These are phyloP conservation scores for Phytopythium chamaehyphon DNA, from an alignment of 352 stramenopile genomes.

Conservation along the genomic window DNA sequence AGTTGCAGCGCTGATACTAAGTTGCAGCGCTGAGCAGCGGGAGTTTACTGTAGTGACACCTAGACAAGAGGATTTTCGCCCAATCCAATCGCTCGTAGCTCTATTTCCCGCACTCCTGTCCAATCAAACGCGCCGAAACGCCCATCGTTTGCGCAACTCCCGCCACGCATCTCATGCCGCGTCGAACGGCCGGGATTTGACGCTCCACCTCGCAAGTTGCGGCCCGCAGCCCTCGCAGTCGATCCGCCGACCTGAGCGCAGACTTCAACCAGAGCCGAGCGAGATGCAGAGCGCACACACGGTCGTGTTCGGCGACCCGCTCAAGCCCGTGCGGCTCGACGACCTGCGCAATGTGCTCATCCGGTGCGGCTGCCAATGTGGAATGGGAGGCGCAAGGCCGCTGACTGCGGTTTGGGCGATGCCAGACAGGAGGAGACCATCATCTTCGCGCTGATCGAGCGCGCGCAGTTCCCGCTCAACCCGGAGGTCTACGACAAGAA, in stretches of 20 bases:
- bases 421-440: conserved; percentile 96
- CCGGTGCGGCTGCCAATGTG: conserved; percentile 26
- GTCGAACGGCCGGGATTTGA: too few species aligned
- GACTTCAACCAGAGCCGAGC: neutral
- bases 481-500: conserved; percentile 92
- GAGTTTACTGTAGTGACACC: conserved; percentile 6
- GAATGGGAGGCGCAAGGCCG: too few species aligned
- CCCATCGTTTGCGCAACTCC: conserved; percentile 10
- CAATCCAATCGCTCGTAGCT: conserved; percentile 1
- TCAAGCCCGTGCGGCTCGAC: conserved; percentile 75
- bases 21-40: conserved; percentile 9
- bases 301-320: conserved; percentile 60
- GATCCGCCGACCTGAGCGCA: neutral
- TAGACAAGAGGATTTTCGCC: conserved; percentile 1
- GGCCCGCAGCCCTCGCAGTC: neutral
- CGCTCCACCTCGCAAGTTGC: neutral
- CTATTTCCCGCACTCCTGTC: neutral
- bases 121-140: conserved; percentile 4
- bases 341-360: conserved; percentile 89
- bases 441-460: conserved; percentile 99
- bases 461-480: conserved; percentile 96
- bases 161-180: neutral
- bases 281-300: conserved; percentile 58
- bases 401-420: too few species aligned
- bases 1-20: conserved; percentile 32